Evolutionary conservation across 108 stramenopile genomes (phyloP).

Genomic region (Craspedostauros australis): DNA sequence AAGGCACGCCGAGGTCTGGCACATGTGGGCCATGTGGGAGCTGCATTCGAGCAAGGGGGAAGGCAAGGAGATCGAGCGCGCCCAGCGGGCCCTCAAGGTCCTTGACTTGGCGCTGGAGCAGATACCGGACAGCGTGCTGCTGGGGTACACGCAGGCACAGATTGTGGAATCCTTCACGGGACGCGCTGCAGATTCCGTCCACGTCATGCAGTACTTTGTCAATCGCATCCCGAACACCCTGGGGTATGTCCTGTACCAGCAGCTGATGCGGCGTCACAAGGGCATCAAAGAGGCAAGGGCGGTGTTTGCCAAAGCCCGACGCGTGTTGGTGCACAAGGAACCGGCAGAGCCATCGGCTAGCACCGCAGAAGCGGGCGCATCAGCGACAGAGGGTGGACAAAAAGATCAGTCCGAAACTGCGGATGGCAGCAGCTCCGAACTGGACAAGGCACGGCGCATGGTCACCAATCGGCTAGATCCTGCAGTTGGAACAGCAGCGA

Average conservation of each 20-base stretch:
- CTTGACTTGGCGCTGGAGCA: conserved; percentile 56
- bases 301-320: conserved; percentile 67
- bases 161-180: conserved; percentile 50
- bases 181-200: conserved; percentile 24
- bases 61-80: conserved; percentile 26
- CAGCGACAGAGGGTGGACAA: conserved; percentile 24
- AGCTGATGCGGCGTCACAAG: conserved; percentile 61
- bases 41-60: conserved; percentile 13
- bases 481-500: conserved; percentile 17
- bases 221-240: conserved; percentile 61
- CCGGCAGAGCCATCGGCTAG: conserved; percentile 7
- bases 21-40: conserved; percentile 87
- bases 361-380: conserved; percentile 1
- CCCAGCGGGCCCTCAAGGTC: conserved; percentile 46
- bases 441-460: conserved; percentile 34
- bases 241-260: conserved; percentile 70
- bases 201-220: conserved; percentile 58
- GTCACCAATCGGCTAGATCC: conserved; percentile 71
- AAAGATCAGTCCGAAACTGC: conserved; percentile 27
- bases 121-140: conserved; percentile 64
- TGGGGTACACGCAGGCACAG: conserved; percentile 67
- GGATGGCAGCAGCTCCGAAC: conserved; percentile 14
- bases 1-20: conserved; percentile 80
- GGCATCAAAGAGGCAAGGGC: conserved; percentile 65
- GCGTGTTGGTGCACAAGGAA: conserved; percentile 35